Conservation (phyloP, 495 filamentous ascomycete genomes). For the Aspergillus baeticus region DNA sequence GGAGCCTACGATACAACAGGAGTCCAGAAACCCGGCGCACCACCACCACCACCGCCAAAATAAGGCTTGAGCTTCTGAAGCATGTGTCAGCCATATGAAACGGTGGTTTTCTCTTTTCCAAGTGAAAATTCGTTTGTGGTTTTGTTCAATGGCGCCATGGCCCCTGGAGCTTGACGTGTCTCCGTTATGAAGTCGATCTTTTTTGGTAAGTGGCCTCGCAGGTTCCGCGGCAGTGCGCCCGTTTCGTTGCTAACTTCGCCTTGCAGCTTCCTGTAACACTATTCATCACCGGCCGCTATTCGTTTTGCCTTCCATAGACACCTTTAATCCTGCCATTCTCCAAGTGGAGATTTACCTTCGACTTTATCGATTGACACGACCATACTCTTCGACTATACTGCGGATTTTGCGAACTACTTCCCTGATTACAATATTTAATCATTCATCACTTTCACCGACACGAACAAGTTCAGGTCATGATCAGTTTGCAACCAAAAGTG, state of each 20-base stretch:
- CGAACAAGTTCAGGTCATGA: slow-evolving; percentile 28
- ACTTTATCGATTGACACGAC: slow-evolving; percentile 15
- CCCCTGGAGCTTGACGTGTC: slow-evolving; percentile 32
- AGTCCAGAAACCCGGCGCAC: slow-evolving; percentile 55
- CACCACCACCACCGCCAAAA: slow-evolving; percentile 45
- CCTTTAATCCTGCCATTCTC: slow-evolving; percentile 33
- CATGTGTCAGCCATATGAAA: slow-evolving; percentile 28
- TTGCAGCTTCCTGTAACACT: slow-evolving; percentile 40
- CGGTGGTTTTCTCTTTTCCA: slow-evolving; percentile 22
- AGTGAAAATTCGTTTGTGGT: slow-evolving; percentile 28
- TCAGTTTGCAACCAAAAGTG: slow-evolving; percentile 35
- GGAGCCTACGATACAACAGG: slow-evolving; percentile 61
- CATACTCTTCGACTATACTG: slow-evolving; percentile 11
- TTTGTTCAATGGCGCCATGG: slow-evolving; percentile 29
- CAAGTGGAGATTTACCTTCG: slow-evolving; percentile 15
- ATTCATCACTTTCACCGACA: slow-evolving; percentile 20
- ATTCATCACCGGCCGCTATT: slow-evolving; percentile 24
- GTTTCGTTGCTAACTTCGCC: slow-evolving; percentile 26
- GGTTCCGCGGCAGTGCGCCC: neutral
- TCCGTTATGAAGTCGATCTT: slow-evolving; percentile 30
- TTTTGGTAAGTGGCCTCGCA: slow-evolving; percentile 29
- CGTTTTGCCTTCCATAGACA: slow-evolving; percentile 31
- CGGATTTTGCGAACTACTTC: slow-evolving; percentile 11
- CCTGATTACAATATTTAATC: slow-evolving; percentile 16
- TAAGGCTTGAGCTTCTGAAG: slow-evolving; percentile 13